Percentiles rank a stretch among this genome's conserved stretches.
phyloP scores from a whole-genome alignment of 2,329 filamentous ascomycete genomes.

The Leptographium radiaticola region DNA sequence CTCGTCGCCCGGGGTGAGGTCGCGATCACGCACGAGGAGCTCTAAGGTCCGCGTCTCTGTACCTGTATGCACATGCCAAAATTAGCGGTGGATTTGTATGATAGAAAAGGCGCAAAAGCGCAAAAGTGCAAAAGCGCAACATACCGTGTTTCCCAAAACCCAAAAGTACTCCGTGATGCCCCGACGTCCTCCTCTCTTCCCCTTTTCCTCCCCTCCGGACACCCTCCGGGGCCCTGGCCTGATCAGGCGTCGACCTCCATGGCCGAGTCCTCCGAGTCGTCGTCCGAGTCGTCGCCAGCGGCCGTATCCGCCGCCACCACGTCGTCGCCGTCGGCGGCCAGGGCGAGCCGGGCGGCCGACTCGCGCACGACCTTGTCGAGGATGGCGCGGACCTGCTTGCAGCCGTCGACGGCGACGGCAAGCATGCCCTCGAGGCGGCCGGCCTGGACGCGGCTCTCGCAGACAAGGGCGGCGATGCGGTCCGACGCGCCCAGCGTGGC shows the following conservation, averaged over 20 bases:
- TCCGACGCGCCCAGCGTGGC: slow-evolving; percentile 65
- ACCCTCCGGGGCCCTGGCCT: no score
- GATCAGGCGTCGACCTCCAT: slow-evolving; percentile 33
- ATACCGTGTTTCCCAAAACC: no score
- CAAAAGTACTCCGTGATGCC: neutral
- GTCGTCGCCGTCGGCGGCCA: neutral
- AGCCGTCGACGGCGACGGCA: slow-evolving; percentile 82
- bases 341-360: slow-evolving; percentile 52
- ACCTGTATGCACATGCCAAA: neutral
- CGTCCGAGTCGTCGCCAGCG: neutral
- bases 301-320: neutral
- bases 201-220: neutral
- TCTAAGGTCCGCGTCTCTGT: slow-evolving; percentile 1
- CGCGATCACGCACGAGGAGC: slow-evolving; percentile 30
- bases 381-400: slow-evolving; percentile 70
- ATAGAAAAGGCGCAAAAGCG: no score
- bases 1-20: slow-evolving; percentile 25
- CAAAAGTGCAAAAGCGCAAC: no score
- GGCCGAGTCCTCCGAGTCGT: slow-evolving; percentile 10
- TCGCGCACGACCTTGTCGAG: slow-evolving; percentile 68
- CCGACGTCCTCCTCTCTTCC: neutral
- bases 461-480: slow-evolving; percentile 64
- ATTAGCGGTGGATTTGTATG: neutral
- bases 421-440: slow-evolving; percentile 81
- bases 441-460: slow-evolving; percentile 82